These are phyloP conservation scores for Talaromyces stipitatus DNA, from an alignment of 495 filamentous ascomycete species.

Conservation along the genomic window DNA sequence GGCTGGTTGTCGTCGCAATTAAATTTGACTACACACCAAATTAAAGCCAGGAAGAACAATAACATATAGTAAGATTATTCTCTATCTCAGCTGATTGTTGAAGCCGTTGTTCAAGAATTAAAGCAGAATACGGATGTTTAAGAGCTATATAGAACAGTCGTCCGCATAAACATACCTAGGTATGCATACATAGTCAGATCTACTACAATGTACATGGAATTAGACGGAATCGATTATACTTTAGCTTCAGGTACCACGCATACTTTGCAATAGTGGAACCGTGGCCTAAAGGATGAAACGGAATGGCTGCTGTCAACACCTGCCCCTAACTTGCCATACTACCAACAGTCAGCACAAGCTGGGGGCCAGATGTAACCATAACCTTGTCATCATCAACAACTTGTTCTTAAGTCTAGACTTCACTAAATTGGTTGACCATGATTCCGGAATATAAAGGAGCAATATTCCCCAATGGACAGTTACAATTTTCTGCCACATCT, in stretches of 20 bases:
- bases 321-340: background rate
- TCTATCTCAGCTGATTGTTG: too few relatives aligned
- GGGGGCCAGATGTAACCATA: slow-evolving; percentile 3
- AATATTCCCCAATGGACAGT: background rate
- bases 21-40: background rate
- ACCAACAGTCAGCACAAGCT: background rate
- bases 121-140: background rate
- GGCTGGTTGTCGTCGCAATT: background rate
- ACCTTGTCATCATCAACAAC: background rate
- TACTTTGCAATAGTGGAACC: background rate
- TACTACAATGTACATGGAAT: background rate
- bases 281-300: background rate
- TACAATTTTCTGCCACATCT: background rate
- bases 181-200: background rate
- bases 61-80: background rate
- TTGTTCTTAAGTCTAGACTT: background rate
- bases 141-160: background rate
- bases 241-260: background rate
- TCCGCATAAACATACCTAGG: too few relatives aligned
- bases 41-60: background rate
- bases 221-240: background rate
- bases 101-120: too few relatives aligned
- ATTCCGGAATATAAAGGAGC: background rate
- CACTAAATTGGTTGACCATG: background rate
- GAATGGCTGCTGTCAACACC: background rate